Evolutionary conservation across 169 alveolate genomes (phyloP), one percentile per base, ranked within the genome.

Genomic region (Hammondia hammondi): DNA sequence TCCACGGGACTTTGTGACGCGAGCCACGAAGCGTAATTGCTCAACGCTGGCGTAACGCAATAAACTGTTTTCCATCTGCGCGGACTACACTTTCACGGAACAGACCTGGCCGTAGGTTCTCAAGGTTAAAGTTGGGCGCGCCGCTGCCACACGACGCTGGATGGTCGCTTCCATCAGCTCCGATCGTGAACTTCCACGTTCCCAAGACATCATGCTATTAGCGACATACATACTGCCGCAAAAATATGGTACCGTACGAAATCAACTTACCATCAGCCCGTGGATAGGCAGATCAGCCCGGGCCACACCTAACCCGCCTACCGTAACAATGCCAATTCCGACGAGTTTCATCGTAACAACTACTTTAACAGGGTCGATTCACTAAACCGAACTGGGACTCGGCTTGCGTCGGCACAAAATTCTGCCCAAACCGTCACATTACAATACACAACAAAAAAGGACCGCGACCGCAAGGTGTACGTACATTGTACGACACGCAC

Each of bases 101-200:
- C 93, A 10, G 71, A 94, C 96, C 73, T 24, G 96, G 91, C 39
- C 48, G 56, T 17, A 94, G 92, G 72, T 94, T 94, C 72, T 89
- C 96, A 32, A 94, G 70, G 48, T 94, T 94, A 71, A 35, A 37
- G 81, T 94, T 94, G 9, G 96, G 96, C 7, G 85, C 81, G 89
- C 96, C 96, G 46, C 96, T 94, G 10, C 96, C 96, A 84, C 96
- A 94, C 21, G 92, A 35, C 37, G 71, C 39, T 14, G 96, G 96
- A 14, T 89, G 92, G 3, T 88, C 93, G 5, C 92, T 56, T 39
- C 48, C 85, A n/a, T 81, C 85, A 6, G 91, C 45, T 21, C 94
- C 37, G 19, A 91, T 5, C 14, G 48, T 81, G 57, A 94, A 94
- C 71, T 45, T 52, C 96, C 96, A 94, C 10, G 72, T 37, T 7